phyloP scores from a whole-genome alignment of 176 grass and related monocot genomes.

The Zizania latifolia region DNA sequence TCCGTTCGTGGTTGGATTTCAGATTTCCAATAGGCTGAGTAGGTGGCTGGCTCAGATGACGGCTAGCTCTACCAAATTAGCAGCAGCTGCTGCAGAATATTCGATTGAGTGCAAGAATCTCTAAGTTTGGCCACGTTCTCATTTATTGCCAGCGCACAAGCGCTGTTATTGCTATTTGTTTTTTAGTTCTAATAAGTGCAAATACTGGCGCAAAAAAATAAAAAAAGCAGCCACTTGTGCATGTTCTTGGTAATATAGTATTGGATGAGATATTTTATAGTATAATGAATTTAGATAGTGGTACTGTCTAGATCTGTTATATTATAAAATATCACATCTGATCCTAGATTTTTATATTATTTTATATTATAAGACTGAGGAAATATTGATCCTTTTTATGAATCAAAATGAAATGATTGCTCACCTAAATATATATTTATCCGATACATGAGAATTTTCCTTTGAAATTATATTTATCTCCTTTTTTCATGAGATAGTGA shows the following conservation, averaged over 20 bases:
- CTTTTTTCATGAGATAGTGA: background rate
- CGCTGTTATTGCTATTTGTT: too few relatives aligned
- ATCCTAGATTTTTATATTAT: background rate
- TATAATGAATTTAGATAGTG: too few relatives aligned
- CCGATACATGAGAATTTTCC: background rate
- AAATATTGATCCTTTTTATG: background rate
- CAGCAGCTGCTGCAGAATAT: background rate
- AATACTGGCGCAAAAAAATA: too few relatives aligned
- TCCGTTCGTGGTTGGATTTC: background rate
- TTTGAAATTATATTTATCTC: background rate
- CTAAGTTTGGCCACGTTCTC: too few relatives aligned
- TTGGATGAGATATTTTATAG: too few relatives aligned
- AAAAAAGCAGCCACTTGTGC: too few relatives aligned
- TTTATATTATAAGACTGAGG: too few relatives aligned
- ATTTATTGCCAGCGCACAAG: too few relatives aligned
- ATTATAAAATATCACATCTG: too few relatives aligned
- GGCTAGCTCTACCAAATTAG: background rate
- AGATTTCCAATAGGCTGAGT: background rate
- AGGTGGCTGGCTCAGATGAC: background rate
- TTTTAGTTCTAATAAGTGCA: too few relatives aligned
- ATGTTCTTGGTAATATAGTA: too few relatives aligned
- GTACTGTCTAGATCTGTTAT: too few relatives aligned
- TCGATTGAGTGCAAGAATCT: background rate
- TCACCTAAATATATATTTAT: background rate
- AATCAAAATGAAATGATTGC: background rate